Base-by-base conservation (phyloP, 768 basidiomycete genomes). In the Leucocoprinus leucothites region DNA sequence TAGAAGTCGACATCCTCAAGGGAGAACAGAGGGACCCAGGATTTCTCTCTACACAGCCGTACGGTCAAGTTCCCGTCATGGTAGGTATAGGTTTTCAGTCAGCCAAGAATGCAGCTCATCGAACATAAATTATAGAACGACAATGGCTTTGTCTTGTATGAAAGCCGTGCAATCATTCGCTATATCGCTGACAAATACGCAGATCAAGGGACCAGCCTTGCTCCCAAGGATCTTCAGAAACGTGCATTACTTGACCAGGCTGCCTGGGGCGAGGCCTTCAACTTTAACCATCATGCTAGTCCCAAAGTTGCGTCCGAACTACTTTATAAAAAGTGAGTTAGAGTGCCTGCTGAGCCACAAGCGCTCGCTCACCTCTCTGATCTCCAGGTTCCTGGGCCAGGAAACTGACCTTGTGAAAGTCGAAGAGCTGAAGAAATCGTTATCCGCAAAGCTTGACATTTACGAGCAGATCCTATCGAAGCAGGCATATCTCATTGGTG, bases 61-160 rank as follows among this genome's bases (percentile, higher is more conserved):
- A 25, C n/a, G 14, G 11, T 13, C 45, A 46, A 26, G 45, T 46
- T n/a, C 45, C 45, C 13, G 24, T 25, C 25, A 46, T 46, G 6
- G 45, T 46, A 1, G 26, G 25, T 46, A 4, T 14, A 16, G 19
- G 13, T 3, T 22, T 3, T 11, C 18, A 16, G 2, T 11, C 7
- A 45, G 24, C 16, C 5, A 8, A 25, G 14, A 28, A 24, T 25
- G 28, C 1, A 14, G 24, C 26, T 46, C 18, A 24, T 6, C 21
- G 4, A 24, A 7, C 31, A 11, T n/a, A 25, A 25, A 25, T 26
- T 22, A 14, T 13, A 78, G 76, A 67, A 79, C 52, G 81, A 83
- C 14, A 80, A 80, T 34, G 82, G 81, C 2, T 77, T 85, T 64
- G 67, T 73, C 47, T 62, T 87, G 14, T 83, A 73, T 66, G 83